phyloP scores from a whole-genome alignment of 2,329 filamentous ascomycete species.

The Aspergillus udagawae region DNA sequence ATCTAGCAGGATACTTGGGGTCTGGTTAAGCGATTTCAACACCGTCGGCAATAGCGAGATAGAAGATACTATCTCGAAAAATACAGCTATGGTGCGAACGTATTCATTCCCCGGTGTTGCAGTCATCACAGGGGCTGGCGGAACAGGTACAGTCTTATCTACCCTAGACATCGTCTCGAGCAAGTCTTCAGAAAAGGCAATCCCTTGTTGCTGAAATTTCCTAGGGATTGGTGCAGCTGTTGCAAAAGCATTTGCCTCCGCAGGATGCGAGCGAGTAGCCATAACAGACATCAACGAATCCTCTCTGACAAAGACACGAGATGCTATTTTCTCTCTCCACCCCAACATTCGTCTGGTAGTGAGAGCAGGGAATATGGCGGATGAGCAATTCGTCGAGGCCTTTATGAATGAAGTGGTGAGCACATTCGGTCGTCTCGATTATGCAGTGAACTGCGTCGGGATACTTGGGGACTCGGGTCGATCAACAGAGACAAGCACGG shows the following conservation, averaged over 20 bases:
- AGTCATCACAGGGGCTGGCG: slow-evolving; percentile 47
- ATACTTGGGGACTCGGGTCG: slow-evolving; percentile 31
- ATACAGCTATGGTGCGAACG: slow-evolving; percentile 4
- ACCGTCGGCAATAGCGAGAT: neutral
- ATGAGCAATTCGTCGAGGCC: slow-evolving; percentile 42
- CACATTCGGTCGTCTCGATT: slow-evolving; percentile 50
- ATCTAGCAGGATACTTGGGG: neutral
- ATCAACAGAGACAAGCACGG: slow-evolving; percentile 43
- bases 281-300: slow-evolving; percentile 51
- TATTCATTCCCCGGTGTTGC: slow-evolving; percentile 43
- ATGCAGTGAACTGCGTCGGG: slow-evolving; percentile 55
- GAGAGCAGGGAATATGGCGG: slow-evolving; percentile 46
- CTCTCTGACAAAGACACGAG: slow-evolving; percentile 34
- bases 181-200: neutral
- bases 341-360: slow-evolving; percentile 33
- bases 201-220: too few relatives aligned
- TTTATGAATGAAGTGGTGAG: slow-evolving; percentile 29
- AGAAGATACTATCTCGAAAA: neutral
- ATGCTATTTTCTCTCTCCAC: slow-evolving; percentile 26
- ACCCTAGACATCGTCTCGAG: neutral
- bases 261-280: slow-evolving; percentile 50
- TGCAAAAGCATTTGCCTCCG: slow-evolving; percentile 47
- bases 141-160: slow-evolving; percentile 36
- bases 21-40: neutral
- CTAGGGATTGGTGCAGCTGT: slow-evolving; percentile 55